phyloP scores from a whole-genome alignment of 2,329 filamentous ascomycete genomes.

The Graphilbum ipis-grandicollis region DNA sequence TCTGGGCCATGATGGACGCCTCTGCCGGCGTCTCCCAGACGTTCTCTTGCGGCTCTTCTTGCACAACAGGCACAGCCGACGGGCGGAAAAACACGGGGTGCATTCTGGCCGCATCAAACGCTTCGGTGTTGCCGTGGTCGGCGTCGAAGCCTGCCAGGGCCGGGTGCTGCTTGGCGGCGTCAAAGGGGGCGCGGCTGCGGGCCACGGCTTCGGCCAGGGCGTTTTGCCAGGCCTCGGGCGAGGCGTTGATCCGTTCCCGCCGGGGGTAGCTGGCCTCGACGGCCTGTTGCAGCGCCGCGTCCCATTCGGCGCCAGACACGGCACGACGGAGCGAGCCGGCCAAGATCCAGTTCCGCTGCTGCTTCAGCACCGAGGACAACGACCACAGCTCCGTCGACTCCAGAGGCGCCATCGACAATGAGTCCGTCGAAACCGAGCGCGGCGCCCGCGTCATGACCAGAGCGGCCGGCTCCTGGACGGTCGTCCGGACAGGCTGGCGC shows the following conservation, averaged over 20 bases:
- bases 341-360: slow-evolving; percentile 14
- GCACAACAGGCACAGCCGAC: slow-evolving; percentile 5
- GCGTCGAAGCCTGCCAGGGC: slow-evolving; percentile 13
- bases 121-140: slow-evolving; percentile 10
- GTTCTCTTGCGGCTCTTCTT: slow-evolving; percentile 5
- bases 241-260: slow-evolving; percentile 9
- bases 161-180: slow-evolving; percentile 16
- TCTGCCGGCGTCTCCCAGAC: slow-evolving; percentile 1
- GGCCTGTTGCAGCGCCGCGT: slow-evolving; percentile 15
- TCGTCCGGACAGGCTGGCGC: too few relatives aligned
- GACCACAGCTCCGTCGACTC: slow-evolving; percentile 14
- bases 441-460: too few relatives aligned
- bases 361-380: too few relatives aligned
- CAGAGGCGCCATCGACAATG: slow-evolving; percentile 3
- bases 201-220: slow-evolving; percentile 20
- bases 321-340: slow-evolving; percentile 1
- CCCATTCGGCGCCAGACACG: slow-evolving; percentile 16
- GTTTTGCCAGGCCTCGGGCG: slow-evolving; percentile 16
- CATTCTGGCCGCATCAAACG: slow-evolving; percentile 12
- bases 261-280: slow-evolving; percentile 13
- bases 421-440: too few relatives aligned
- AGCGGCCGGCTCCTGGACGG: too few relatives aligned
- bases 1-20: slow-evolving; percentile 13
- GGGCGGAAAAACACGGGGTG: slow-evolving; percentile 18
- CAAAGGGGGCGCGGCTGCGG: slow-evolving; percentile 15